A percentile compares a stretch with the other conserved stretches of the same genome.
Conservation (phyloP, 208 protist species). For the Leishmania arabica region DNA sequence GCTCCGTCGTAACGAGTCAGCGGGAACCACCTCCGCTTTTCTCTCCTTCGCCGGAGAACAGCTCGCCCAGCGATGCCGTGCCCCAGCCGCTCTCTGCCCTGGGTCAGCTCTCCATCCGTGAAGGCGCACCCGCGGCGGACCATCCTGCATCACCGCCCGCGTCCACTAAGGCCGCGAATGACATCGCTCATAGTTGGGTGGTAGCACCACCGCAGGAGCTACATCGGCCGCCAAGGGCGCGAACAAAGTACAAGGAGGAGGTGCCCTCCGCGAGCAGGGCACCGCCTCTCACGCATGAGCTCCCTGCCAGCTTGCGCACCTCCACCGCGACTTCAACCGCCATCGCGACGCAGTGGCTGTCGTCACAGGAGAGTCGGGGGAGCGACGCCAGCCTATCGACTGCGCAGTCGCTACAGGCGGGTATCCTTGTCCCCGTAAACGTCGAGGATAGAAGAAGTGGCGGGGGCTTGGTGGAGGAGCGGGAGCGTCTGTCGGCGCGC, state of each 20-base stretch:
- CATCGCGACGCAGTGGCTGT: neutral
- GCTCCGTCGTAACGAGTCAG: constrained; percentile 11
- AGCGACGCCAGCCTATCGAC: neutral
- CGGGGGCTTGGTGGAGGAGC: neutral
- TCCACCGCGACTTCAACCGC: neutral
- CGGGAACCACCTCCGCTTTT: constrained; percentile 3
- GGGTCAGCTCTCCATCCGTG: neutral
- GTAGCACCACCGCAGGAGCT: neutral
- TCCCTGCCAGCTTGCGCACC: neutral
- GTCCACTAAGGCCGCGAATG: neutral
- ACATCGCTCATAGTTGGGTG: neutral
- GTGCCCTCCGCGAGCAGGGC: neutral
- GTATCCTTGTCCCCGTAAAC: neutral
- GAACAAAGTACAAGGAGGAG: neutral
- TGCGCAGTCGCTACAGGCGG: neutral
- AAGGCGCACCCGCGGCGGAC: neutral
- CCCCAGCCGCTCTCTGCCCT: neutral
- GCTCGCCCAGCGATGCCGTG: neutral
- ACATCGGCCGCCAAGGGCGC: neutral
- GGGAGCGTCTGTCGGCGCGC: neutral
- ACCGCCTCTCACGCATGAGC: neutral
- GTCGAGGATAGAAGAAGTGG: neutral
- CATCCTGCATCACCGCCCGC: neutral
- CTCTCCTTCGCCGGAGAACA: neutral
- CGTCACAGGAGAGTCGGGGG: neutral